Conservation (phyloP, 805 yeast genomes). For the Saccharomycopsis sp. region DNA sequence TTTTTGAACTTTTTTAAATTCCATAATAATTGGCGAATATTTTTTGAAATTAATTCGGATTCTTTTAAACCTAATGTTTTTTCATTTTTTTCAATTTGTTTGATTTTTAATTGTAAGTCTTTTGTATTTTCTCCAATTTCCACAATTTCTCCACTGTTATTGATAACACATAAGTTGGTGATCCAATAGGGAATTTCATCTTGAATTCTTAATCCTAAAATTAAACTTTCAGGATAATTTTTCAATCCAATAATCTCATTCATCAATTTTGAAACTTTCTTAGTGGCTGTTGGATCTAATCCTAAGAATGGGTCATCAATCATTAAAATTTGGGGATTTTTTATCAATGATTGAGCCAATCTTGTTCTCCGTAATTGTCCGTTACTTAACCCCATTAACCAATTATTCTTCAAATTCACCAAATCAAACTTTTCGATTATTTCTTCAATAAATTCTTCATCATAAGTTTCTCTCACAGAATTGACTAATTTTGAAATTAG, state of each 20-base stretch:
- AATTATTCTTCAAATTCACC: slow-evolving; percentile 48
- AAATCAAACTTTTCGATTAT: slow-evolving; percentile 45
- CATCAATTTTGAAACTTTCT: too few species aligned
- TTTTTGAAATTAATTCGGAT: background rate
- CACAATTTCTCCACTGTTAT: slow-evolving; percentile 37
- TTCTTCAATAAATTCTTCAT: slow-evolving; percentile 23
- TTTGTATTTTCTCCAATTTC: slow-evolving; percentile 34
- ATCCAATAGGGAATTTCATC: slow-evolving; percentile 77
- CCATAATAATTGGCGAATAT: background rate
- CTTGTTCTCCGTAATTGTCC: slow-evolving; percentile 92
- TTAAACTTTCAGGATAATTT: too few species aligned
- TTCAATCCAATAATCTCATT: too few species aligned
- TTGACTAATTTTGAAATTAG: too few species aligned
- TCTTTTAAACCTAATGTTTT: background rate
- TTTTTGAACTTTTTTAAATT: too few species aligned
- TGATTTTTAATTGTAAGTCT: slow-evolving; percentile 11
- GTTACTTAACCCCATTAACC: slow-evolving; percentile 83
- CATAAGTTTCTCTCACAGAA: too few species aligned
- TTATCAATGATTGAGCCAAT: slow-evolving; percentile 62
- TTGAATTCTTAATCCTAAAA: slow-evolving; percentile 67
- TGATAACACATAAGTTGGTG: slow-evolving; percentile 56
- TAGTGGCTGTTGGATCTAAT: slow-evolving; percentile 65
- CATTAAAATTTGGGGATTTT: slow-evolving; percentile 52
- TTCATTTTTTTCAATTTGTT: background rate
- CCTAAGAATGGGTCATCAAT: slow-evolving; percentile 93